Evolutionary conservation across 306 rosid genomes (phyloP), one percentile per base, ranked within the genome.

Genomic region (Cucurbita moschata): DNA sequence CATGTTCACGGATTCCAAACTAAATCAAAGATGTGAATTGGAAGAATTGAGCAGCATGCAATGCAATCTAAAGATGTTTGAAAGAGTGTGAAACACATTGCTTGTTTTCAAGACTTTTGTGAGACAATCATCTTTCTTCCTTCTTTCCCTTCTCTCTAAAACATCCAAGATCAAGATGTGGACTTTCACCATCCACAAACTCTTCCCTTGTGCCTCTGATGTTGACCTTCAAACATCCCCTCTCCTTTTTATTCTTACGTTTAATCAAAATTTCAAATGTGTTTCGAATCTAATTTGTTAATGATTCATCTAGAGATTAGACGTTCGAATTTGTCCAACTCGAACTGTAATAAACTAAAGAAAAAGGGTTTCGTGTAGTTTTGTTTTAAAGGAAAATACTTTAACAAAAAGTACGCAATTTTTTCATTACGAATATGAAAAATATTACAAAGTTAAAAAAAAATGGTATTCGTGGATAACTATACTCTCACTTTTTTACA

Each of bases 51-150:
- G 35, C 35, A 30, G 35, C 35, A 30, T 30, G 35, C 35, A 30
- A 30, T 40, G 72, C 26, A 66, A 66, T 64, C 26, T 19, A 66
- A 23, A 47, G 57, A 68, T 46, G 56, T 47, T 68, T 47, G 57
- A 47, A 68, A 47, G 73, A 21, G 57, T 47, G 13, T 19, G 57
- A 26, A 47, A 68, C 73, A 68, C 73, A 68, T 68, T 39, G 73
- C 51, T 68, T 68, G 73, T 47, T 68, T 68, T 43, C n/a, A 23
- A 68, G 39, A 47, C 52, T 68, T 68, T 68, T 68, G 19, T 11
- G 57, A 12, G 73, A 47, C 73, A 68, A 68, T 68, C 57, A 68
- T 68, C 42, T 46, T 47, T 42, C 49, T 68, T 68, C 21, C 21
- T 47, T 47, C 51, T 47, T 47, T 47, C 35, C 35, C 18, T 42